These are phyloP conservation scores for Podospora tetraspora DNA, from an alignment of 495 filamentous ascomycete species.

Conservation along the genomic window DNA sequence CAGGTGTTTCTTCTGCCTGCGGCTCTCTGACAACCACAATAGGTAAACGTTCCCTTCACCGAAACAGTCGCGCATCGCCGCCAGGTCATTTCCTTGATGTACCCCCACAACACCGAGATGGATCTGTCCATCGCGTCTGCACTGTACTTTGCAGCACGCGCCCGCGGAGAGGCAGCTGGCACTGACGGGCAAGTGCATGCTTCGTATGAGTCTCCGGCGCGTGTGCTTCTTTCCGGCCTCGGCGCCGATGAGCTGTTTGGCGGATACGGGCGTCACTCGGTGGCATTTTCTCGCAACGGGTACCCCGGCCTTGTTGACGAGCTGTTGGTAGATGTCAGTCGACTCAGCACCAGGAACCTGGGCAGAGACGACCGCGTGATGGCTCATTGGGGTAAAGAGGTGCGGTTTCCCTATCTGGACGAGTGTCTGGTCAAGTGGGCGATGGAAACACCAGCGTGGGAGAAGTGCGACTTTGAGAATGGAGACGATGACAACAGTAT, in stretches of 20 bases:
- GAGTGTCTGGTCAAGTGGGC: constrained; percentile 81
- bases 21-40: constrained; percentile 5
- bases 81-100: constrained; percentile 67
- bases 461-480: constrained; percentile 76
- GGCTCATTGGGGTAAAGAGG: constrained; percentile 83
- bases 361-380: constrained; percentile 91
- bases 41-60: constrained; percentile 77
- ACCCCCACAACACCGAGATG: constrained; percentile 97
- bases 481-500: constrained; percentile 41
- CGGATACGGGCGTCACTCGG: constrained; percentile 80
- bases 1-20: neutral
- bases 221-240: constrained; percentile 85
- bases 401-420: constrained; percentile 87
- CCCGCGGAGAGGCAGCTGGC: constrained; percentile 50
- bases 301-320: constrained; percentile 72
- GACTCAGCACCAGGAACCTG: constrained; percentile 88
- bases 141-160: constrained; percentile 88
- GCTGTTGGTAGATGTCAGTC: constrained; percentile 76
- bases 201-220: constrained; percentile 62
- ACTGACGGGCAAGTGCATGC: constrained; percentile 7
- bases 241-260: constrained; percentile 96
- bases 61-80: constrained; percentile 67
- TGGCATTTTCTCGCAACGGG: constrained; percentile 62
- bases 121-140: constrained; percentile 93
- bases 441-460: constrained; percentile 63